Conservation (phyloP, 2,329 filamentous ascomycete species). For the Trichoderma sp. region DNA sequence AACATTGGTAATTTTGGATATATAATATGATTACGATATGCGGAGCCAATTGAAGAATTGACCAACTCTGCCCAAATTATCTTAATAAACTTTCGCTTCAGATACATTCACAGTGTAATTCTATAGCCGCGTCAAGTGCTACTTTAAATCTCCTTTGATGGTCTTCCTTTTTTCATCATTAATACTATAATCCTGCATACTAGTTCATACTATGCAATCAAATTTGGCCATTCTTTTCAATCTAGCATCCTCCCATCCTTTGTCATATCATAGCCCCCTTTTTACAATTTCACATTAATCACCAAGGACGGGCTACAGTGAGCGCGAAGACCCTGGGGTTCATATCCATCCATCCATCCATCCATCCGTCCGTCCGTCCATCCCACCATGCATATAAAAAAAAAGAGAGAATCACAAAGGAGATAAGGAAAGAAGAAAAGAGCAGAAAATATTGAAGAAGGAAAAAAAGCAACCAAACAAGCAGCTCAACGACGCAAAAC, state of each 20-base stretch:
- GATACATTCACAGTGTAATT: background rate
- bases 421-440: slow-evolving; percentile 23
- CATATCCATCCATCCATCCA: slow-evolving; percentile 18
- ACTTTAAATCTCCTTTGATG: background rate
- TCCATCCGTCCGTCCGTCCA: slow-evolving; percentile 32
- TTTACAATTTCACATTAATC: slow-evolving; percentile 18
- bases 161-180: slow-evolving; percentile 11
- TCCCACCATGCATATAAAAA: slow-evolving; percentile 35
- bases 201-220: slow-evolving; percentile 16
- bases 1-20: slow-evolving; percentile 18
- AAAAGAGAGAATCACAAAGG: slow-evolving; percentile 25
- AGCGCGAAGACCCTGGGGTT: background rate
- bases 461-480: background rate
- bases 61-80: background rate
- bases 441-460: slow-evolving; percentile 1
- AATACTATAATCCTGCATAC: slow-evolving; percentile 24
- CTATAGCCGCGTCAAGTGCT: background rate
- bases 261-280: slow-evolving; percentile 8
- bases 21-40: background rate
- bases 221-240: background rate
- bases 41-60: background rate
- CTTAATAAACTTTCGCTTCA: background rate
- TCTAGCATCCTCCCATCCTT: background rate
- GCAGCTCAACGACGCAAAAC: slow-evolving; percentile 22
- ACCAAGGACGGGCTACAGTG: background rate